Evolutionary conservation across 225 moss, liverwort and hornwort genomes (phyloP).

Genomic region (Takakia lepidozioides): DNA sequence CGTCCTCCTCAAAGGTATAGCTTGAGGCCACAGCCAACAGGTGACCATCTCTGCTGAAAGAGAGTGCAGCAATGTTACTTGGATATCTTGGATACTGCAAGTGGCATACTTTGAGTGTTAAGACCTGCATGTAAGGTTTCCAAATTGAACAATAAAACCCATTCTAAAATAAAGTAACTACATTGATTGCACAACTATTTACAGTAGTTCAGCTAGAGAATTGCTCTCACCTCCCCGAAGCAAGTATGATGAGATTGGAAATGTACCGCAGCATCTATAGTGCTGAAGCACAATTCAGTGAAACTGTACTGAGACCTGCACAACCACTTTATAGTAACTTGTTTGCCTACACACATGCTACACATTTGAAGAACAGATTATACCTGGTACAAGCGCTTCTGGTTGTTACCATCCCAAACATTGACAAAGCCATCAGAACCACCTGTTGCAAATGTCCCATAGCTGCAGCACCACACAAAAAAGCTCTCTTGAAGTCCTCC

Average conservation of each 20-base stretch:
- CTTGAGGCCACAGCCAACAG: conserved; percentile 95
- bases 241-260: neutral
- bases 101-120: too few species aligned
- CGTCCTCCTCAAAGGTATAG: conserved; percentile 97
- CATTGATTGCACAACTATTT: too few species aligned
- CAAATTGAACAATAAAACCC: too few species aligned
- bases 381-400: conserved; percentile 97
- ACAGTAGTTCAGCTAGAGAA: too few species aligned
- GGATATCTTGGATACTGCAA: conserved; percentile 92
- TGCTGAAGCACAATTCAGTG: too few species aligned
- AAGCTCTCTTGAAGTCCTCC: too few species aligned
- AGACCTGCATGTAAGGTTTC: too few species aligned
- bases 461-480: conserved; percentile 31
- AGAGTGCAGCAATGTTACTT: conserved; percentile 86
- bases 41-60: conserved; percentile 97
- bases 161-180: neutral
- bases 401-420: conserved; percentile 99
- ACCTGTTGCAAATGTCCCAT: conserved; percentile 98
- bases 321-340: too few species aligned
- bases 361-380: too few species aligned
- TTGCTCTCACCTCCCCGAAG: neutral
- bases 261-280: neutral
- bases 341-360: too few species aligned
- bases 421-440: conserved; percentile 99
- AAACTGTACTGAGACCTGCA: too few species aligned